Percentiles rank a stretch among this genome's conserved stretches.
phyloP scores from a whole-genome alignment of 2,329 filamentous ascomycete species.

The Aspergillus carbonarius region DNA sequence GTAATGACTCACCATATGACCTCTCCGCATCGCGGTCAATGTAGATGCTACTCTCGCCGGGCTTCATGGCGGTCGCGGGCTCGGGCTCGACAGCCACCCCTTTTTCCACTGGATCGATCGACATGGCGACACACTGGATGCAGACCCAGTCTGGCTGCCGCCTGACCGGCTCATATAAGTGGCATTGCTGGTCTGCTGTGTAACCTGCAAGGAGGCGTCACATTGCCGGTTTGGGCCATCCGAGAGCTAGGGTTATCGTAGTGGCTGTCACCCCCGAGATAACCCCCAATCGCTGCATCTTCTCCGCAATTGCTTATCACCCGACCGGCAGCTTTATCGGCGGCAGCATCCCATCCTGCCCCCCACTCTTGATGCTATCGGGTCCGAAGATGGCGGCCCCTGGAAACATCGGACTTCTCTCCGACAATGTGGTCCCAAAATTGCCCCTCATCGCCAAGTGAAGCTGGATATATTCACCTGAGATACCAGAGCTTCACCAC shows the following conservation, averaged over 20 bases:
- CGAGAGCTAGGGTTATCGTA: neutral
- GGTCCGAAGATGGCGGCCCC: neutral
- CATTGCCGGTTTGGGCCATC: neutral
- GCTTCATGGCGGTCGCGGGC: constrained; percentile 18
- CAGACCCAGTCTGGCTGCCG: neutral
- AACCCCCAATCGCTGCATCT: neutral
- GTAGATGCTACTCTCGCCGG: constrained; percentile 24
- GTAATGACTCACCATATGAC: constrained; percentile 30
- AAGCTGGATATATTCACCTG: neutral
- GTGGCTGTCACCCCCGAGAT: neutral
- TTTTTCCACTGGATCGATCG: constrained; percentile 2
- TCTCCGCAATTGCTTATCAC: neutral
- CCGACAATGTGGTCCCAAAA: neutral
- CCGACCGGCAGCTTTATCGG: constrained; percentile 9
- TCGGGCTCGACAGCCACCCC: neutral
- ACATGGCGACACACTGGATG: neutral
- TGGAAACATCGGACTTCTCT: constrained; percentile 6
- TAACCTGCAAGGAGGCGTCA: constrained; percentile 1
- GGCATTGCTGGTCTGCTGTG: constrained; percentile 21
- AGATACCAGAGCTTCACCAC: neutral
- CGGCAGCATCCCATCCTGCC: neutral
- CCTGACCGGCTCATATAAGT: neutral
- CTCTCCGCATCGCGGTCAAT: constrained; percentile 35
- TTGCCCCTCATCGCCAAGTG: neutral
- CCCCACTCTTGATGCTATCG: constrained; percentile 11